Evolutionary conservation across 352 stramenopile species (phyloP).

Genomic region (Globisporangium megalacanthum): DNA sequence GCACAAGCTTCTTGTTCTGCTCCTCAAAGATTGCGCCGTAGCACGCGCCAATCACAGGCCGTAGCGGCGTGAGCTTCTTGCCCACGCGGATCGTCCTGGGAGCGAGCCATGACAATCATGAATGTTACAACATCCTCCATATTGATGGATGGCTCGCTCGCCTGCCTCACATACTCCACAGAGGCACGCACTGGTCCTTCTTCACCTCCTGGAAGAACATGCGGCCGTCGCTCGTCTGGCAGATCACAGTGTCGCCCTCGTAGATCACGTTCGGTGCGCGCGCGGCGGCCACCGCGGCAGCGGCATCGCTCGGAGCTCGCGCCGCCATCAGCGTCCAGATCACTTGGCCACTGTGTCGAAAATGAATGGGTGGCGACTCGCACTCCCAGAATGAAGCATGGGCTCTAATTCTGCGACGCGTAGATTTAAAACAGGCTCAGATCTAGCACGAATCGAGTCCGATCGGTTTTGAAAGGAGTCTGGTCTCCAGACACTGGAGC

Average conservation of each 20-base stretch:
- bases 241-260: constrained; percentile 84
- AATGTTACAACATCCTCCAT: too few species aligned
- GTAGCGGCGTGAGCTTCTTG: constrained; percentile 71
- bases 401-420: too few species aligned
- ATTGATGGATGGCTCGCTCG: too few species aligned
- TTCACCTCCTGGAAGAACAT: constrained; percentile 82
- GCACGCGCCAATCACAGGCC: constrained; percentile 61
- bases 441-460: too few species aligned
- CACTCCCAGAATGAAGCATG: too few species aligned
- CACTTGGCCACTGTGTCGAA: too few species aligned
- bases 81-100: constrained; percentile 64
- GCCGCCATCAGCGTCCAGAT: too few species aligned
- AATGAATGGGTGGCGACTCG: too few species aligned
- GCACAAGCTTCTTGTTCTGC: constrained; percentile 74
- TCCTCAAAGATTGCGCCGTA: constrained; percentile 83
- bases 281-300: constrained; percentile 1
- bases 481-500: too few species aligned
- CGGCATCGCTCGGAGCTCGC: neutral
- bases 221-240: constrained; percentile 76
- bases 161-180: neutral
- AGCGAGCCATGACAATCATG: too few species aligned
- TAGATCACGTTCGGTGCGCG: constrained; percentile 73
- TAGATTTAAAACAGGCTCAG: too few species aligned
- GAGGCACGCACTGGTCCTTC: constrained; percentile 48
- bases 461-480: too few species aligned